These are phyloP conservation scores for Podosphaera xanthii DNA, from an alignment of 2,329 filamentous ascomycete genomes.

Conservation along the genomic window DNA sequence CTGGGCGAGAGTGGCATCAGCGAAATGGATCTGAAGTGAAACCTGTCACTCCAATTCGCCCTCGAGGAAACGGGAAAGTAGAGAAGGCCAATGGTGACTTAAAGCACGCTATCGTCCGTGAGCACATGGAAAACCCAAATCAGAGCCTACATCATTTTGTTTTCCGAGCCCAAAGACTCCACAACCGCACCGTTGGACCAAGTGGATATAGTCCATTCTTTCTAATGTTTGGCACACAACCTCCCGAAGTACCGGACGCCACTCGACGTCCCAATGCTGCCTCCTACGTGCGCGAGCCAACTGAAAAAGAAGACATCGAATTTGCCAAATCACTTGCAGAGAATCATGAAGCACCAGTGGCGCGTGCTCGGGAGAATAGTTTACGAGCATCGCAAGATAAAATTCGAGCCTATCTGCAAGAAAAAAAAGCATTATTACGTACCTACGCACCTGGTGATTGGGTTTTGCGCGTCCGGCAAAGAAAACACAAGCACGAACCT, in stretches of 20 bases:
- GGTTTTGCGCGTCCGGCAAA: not conserved
- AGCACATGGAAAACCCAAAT: not conserved
- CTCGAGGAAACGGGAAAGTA: not conserved
- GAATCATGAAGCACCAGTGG: not conserved
- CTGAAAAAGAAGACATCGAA: not conserved
- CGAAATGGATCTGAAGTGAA: not conserved
- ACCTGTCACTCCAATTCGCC: not conserved
- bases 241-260: not conserved
- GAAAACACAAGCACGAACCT: not conserved
- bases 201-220: not conserved
- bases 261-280: not conserved
- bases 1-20: not conserved
- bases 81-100: not conserved
- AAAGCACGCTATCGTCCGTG: not conserved
- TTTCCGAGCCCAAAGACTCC: not conserved
- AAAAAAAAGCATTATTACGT: not conserved
- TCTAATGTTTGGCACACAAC: constrained; percentile 1
- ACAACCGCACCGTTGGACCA: not conserved
- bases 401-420: not conserved
- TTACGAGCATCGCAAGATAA: not conserved
- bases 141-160: not conserved
- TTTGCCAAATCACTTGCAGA: not conserved
- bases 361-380: not conserved
- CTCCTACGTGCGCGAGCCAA: not conserved
- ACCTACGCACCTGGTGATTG: not conserved